Evolutionary conservation across 495 filamentous ascomycete genomes (phyloP).

Genomic region (Penicillium angulare): DNA sequence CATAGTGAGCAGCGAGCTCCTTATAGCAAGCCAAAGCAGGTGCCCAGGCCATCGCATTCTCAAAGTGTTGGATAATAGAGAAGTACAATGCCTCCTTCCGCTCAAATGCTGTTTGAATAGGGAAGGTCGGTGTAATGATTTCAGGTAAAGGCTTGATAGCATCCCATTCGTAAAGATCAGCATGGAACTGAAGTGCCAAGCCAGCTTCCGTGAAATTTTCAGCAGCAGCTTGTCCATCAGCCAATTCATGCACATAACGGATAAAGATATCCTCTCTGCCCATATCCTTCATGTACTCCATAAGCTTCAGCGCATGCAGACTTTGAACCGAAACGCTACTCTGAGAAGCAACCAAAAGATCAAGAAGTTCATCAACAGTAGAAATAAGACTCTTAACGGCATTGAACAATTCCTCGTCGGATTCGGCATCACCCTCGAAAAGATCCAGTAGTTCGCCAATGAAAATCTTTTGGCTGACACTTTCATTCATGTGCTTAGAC

Average conservation of each 20-base stretch:
- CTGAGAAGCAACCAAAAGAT: constrained; percentile 91
- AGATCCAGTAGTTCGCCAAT: constrained; percentile 78
- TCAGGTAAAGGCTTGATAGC: constrained; percentile 63
- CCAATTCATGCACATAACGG: constrained; percentile 92
- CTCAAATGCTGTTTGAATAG: constrained; percentile 86
- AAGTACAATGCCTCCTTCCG: constrained; percentile 92
- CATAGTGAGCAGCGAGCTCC: constrained; percentile 87
- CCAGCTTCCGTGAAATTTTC: constrained; percentile 88
- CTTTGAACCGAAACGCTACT: constrained; percentile 75
- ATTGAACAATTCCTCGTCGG: constrained; percentile 70
- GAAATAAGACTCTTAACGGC: constrained; percentile 76
- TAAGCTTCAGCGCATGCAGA: constrained; percentile 82
- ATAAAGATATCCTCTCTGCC: constrained; percentile 96
- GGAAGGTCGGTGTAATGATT: constrained; percentile 70
- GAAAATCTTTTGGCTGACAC: constrained; percentile 87
- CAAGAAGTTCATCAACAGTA: constrained; percentile 85
- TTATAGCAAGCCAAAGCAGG: constrained; percentile 87
- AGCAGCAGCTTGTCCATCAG: constrained; percentile 69
- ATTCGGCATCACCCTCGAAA: constrained; percentile 68
- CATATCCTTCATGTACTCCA: constrained; percentile 98
- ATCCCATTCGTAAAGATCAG: constrained; percentile 93
- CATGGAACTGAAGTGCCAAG: constrained; percentile 84
- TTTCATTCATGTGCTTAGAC: constrained; percentile 80
- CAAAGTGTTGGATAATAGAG: constrained; percentile 89
- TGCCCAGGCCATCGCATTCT: constrained; percentile 90